Conservation (phyloP, 2,329 filamentous ascomycete genomes). For the Macrophomina phaseolina region DNA sequence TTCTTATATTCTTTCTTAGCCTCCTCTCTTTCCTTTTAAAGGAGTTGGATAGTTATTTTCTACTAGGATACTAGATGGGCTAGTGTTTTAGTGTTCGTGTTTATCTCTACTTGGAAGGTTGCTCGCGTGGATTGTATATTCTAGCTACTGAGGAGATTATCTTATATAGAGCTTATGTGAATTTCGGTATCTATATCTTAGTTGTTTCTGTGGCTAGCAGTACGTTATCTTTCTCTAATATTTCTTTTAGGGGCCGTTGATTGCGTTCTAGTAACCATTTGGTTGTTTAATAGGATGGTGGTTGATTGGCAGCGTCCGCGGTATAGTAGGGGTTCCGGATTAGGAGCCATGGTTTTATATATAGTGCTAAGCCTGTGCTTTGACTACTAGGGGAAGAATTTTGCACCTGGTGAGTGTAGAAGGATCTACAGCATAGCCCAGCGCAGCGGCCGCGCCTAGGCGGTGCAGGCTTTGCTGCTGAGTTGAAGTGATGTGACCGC, state of each 20-base stretch:
- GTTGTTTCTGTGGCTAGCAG: background rate
- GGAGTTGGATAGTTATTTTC: background rate
- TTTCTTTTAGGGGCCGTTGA: background rate
- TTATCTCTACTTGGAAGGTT: background rate
- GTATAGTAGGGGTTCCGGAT: background rate
- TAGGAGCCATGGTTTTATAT: constrained; percentile 1
- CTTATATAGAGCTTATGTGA: background rate
- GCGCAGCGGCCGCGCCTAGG: background rate
- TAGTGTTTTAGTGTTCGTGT: constrained; percentile 1
- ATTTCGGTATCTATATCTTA: background rate
- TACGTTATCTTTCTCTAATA: background rate
- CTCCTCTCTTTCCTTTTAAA: constrained; percentile 4
- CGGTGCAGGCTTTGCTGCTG: constrained; percentile 3
- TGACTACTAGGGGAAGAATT: background rate
- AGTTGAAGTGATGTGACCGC: background rate
- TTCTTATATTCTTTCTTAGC: background rate
- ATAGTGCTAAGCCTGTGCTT: background rate
- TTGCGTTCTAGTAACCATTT: background rate
- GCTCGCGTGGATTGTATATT: background rate
- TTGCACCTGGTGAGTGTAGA: constrained; percentile 1
- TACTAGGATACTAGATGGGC: background rate
- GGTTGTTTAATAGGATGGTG: background rate
- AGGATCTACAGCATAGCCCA: background rate
- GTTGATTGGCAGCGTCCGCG: background rate
- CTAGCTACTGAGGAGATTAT: background rate